Evolutionary conservation across 2,329 filamentous ascomycete genomes (phyloP), one percentile per base, ranked within the genome.

Genomic region (Colletotrichum gloeosporioides): DNA sequence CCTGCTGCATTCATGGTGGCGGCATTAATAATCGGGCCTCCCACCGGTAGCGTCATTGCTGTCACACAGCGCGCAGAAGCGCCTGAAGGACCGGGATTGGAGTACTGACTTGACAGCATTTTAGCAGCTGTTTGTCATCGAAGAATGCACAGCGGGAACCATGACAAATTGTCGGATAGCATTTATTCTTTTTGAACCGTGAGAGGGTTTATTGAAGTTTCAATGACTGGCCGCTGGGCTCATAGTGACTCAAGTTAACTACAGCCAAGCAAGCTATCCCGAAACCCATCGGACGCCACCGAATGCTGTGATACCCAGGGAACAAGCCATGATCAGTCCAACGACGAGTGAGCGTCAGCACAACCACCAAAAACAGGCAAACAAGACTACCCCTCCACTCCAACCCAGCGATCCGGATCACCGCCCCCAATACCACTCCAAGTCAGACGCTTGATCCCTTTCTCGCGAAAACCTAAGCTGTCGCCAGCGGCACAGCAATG

Each of bases 1-100:
- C 39, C 2, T 53, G n/a, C n/a, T 22, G 44, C n/a, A 22, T 62
- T 18, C 9, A n/a, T 8, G 18, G 59, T 62, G 59, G 59, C 59
- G 59, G 59, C 29, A 62, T 62, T 62, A 62, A 22, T 62, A 62
- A 25, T 62, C 59, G 32, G 13, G 29, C 16, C 27, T 61, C 27
- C 31, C 59, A 36, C n/a, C 59, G 18, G 59, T 18, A 62, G 16
- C 59, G 59, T 32, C 59, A 76, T 16, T 62, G 49, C 68, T 73
- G 39, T 25, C 16, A 49, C 18, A 49, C 18, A n/a, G 59, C 27
- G 12, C 16, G 59, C 59, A 62, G 31, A 25, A 16, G 55, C 55
- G 55, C 59, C 29, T 36, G 31, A 3, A 32, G 59, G 29, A 62
- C 31, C 44, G 44, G 44, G 44, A n/a, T 53, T 53, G 18, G 12